phyloP scores from a whole-genome alignment of 257 asterid genomes.

The Scutellaria baicalensis region DNA sequence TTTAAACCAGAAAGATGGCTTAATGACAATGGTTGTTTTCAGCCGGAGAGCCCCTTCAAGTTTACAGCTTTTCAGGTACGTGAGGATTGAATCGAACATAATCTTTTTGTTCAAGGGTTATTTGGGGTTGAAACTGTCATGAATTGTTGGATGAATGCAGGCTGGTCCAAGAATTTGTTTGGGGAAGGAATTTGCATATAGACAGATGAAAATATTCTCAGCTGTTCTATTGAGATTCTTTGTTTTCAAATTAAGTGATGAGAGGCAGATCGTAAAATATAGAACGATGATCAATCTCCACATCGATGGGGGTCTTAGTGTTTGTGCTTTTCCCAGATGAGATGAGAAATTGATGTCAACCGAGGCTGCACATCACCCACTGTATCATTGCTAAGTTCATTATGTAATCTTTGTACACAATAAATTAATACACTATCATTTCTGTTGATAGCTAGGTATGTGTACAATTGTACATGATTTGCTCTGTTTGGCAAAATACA shows the following conservation, averaged over 20 bases:
- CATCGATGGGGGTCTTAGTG: constrained; percentile 44
- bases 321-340: constrained; percentile 27
- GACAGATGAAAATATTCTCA: constrained; percentile 58
- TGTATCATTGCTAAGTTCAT: not conserved
- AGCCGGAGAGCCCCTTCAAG: constrained; percentile 42
- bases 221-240: constrained; percentile 36
- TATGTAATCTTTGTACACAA: not conserved
- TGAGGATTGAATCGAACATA: not conserved
- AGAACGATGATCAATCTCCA: constrained; percentile 56
- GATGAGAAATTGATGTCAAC: not conserved
- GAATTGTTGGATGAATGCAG: constrained; percentile 20
- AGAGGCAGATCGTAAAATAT: constrained; percentile 27
- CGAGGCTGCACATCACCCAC: not conserved
- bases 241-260: constrained; percentile 33
- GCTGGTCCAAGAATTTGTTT: constrained; percentile 51
- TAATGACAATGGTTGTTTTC: constrained; percentile 36
- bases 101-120: not conserved
- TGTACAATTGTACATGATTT: no score
- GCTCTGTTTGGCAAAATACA: not conserved
- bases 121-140: not conserved
- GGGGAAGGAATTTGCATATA: constrained; percentile 53
- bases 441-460: no score
- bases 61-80: constrained; percentile 59
- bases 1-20: constrained; percentile 62
- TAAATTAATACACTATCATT: not conserved